phyloP scores from a whole-genome alignment of 140 eudicot species.

The Oenanthe javanica region DNA sequence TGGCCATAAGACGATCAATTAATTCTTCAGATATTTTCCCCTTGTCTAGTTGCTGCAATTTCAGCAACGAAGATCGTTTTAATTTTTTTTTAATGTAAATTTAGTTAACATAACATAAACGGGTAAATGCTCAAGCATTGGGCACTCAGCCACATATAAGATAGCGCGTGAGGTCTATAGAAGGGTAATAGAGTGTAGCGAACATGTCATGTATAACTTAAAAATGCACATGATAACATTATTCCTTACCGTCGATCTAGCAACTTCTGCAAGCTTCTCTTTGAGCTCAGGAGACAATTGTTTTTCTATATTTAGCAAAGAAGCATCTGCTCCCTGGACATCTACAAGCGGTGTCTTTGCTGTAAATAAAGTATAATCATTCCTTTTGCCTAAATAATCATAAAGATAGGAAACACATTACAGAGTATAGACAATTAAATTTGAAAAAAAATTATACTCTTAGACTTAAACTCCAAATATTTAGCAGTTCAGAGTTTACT shows the following conservation, averaged over 20 bases:
- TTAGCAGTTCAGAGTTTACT: neutral
- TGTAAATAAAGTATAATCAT: neutral
- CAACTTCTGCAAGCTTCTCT: constrained; percentile 5
- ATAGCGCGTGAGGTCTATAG: neutral
- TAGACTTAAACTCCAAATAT: neutral
- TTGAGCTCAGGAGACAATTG: constrained; percentile 4
- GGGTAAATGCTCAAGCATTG: neutral
- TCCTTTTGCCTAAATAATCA: neutral
- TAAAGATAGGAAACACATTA: neutral
- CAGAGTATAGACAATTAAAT: neutral
- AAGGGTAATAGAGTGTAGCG: neutral
- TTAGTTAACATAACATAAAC: neutral
- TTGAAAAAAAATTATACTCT: neutral
- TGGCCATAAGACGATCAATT: constrained; percentile 23
- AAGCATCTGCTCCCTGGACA: constrained; percentile 8
- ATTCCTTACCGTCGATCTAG: constrained; percentile 5
- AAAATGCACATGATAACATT: neutral
- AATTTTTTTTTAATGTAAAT: neutral
- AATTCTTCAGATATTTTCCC: constrained; percentile 29
- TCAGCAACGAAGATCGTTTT: neutral
- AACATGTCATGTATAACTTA: neutral
- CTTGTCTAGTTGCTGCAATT: constrained; percentile 18
- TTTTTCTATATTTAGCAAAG: neutral
- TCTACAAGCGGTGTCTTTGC: neutral
- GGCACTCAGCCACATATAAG: neutral